Evolutionary conservation across 371 early-diverging fungal genomes (phyloP), one percentile per base, ranked within the genome.

Genomic region (Sporodiniella umbellata): DNA sequence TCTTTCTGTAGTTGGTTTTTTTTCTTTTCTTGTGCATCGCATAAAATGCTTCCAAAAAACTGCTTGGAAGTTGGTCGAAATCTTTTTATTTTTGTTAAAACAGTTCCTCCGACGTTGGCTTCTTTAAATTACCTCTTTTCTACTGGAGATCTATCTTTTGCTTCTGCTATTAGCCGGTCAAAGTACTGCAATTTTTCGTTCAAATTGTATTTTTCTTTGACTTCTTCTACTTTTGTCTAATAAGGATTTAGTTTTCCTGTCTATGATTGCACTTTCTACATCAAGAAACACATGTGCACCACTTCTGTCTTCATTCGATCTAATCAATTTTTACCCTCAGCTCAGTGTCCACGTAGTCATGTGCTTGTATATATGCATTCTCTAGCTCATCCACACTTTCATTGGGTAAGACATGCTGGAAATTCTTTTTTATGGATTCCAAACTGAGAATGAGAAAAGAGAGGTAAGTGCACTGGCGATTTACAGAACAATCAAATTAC

Each of bases 371-470:
- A 21, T 40, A 22, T 10, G 40, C 40, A 19, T 40, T 40, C 21
- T 40, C 40, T 40, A 40, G 21, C 12, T 40, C 40, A n/a, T 40
- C 40, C 21, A 40, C 21, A 7, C 40, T 12, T 40, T 40, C 40
- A 6, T 40, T 21, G 10, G 40, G 18, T 19, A 40, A 40, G 21
- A 21, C 21, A 5, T 17, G 10, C 21, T 22, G 7, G 21, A 40
- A 21, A 15, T 7, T 2, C 12, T 18, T 22, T 40, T 40, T 40
- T 8, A 40, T 8, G 8, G 21, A 40, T 19, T 21, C 15, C 7
- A 21, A 40, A 7, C 21, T 21, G 21, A 21, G 10, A 2, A 40
- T 7, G 15, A 37, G 15, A 15, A 37, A 21, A 18, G 8, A 18
- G 10, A 21, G 1, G 21, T 40, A 14, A 14, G 2, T 19, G 21